Conservation (phyloP, 23 red algal genomes). For the Gracilaria gracilis region DNA sequence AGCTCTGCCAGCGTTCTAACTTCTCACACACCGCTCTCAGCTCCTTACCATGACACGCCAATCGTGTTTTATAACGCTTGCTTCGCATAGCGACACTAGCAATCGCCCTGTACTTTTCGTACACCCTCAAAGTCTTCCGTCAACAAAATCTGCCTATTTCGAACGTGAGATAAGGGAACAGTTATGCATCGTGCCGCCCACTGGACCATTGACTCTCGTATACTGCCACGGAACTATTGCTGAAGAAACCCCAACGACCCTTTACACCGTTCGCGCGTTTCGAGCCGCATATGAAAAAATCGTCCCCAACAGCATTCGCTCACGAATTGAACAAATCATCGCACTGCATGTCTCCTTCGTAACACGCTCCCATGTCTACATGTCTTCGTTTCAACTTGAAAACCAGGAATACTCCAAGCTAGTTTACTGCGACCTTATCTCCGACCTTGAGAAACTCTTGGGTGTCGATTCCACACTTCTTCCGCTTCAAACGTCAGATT, state of each 20-base stretch:
- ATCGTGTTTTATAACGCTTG: slow-evolving; percentile 8
- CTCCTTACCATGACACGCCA: background rate
- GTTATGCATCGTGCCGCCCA: slow-evolving; percentile 7
- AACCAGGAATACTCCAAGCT: slow-evolving; percentile 34
- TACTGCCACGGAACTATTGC: slow-evolving; percentile 29
- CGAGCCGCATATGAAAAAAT: slow-evolving; percentile 41
- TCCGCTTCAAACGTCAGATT: slow-evolving; percentile 25
- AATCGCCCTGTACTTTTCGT: slow-evolving; percentile 34
- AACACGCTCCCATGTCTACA: slow-evolving; percentile 51
- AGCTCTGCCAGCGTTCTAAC: background rate
- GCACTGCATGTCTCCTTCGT: slow-evolving; percentile 47
- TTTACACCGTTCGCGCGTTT: slow-evolving; percentile 43
- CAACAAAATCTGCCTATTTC: background rate
- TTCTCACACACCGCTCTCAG: background rate
- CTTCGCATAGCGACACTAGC: slow-evolving; percentile 7
- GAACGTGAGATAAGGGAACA: slow-evolving; percentile 22
- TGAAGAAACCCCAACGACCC: background rate
- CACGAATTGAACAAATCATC: slow-evolving; percentile 39
- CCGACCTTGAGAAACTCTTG: slow-evolving; percentile 37
- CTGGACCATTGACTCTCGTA: slow-evolving; percentile 17
- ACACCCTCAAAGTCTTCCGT: slow-evolving; percentile 36
- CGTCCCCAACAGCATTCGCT: slow-evolving; percentile 23
- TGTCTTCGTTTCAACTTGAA: slow-evolving; percentile 37
- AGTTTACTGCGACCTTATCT: slow-evolving; percentile 37
- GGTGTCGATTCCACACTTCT: slow-evolving; percentile 58